Conservation (phyloP, 1,284 basidiomycete genomes). For the Pascua sp. region DNA sequence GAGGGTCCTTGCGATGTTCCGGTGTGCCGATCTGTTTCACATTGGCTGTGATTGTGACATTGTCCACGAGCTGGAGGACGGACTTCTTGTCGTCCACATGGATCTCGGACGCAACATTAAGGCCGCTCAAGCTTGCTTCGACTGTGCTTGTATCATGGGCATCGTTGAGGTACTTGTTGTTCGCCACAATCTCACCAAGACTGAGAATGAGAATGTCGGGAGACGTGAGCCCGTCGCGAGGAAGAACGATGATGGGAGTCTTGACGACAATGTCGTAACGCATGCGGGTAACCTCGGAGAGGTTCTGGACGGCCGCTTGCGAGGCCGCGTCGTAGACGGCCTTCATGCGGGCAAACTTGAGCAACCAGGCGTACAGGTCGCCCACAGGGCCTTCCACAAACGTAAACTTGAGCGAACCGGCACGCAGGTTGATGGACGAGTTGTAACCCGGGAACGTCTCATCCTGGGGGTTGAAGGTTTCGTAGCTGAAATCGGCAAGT, state of each 20-base stretch:
- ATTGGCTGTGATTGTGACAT: slow-evolving; percentile 74
- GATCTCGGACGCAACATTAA: slow-evolving; percentile 74
- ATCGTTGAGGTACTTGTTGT: slow-evolving; percentile 68
- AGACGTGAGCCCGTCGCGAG: slow-evolving; percentile 64
- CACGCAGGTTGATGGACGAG: slow-evolving; percentile 75
- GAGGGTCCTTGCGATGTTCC: slow-evolving; percentile 51
- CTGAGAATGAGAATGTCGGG: slow-evolving; percentile 73
- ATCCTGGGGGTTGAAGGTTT: slow-evolving; percentile 72
- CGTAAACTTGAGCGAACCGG: slow-evolving; percentile 88
- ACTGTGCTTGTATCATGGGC: slow-evolving; percentile 59
- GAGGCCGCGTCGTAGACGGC: slow-evolving; percentile 91
- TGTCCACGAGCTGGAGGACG: slow-evolving; percentile 83
- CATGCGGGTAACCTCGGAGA: slow-evolving; percentile 80
- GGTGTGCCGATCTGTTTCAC: slow-evolving; percentile 57
- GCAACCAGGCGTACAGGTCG: slow-evolving; percentile 77
- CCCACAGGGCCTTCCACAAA: slow-evolving; percentile 85
- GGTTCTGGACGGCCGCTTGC: slow-evolving; percentile 84
- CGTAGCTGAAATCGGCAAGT: slow-evolving; percentile 91
- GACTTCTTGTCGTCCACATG: slow-evolving; percentile 55
- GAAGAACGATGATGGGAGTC: slow-evolving; percentile 89
- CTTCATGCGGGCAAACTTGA: slow-evolving; percentile 86
- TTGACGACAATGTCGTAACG: slow-evolving; percentile 86
- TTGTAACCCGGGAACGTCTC: slow-evolving; percentile 73
- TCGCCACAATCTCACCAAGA: slow-evolving; percentile 83
- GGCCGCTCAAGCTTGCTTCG: slow-evolving; percentile 75